Conservation (phyloP, 257 asterid genomes). For the Solanum gandarillasii region DNA sequence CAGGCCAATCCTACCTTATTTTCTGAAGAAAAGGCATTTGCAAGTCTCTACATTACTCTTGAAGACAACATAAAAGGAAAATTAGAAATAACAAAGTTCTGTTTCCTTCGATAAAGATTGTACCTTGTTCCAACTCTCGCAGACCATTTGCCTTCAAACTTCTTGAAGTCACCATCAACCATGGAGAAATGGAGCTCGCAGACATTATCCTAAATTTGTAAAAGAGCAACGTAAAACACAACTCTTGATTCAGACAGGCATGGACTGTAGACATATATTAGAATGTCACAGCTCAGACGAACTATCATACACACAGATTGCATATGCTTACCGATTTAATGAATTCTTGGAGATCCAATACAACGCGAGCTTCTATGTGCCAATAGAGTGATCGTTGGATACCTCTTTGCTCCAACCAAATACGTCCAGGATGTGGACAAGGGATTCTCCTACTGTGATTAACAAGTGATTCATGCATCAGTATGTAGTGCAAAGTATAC, state of each 20-base stretch:
- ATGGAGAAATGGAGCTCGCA: slow-evolving; percentile 77
- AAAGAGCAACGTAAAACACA: background rate
- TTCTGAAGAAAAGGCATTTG: background rate
- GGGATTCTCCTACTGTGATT: slow-evolving; percentile 65
- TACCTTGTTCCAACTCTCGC: slow-evolving; percentile 67
- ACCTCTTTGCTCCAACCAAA: slow-evolving; percentile 99
- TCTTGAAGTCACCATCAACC: slow-evolving; percentile 98
- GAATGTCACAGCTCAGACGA: too few species aligned
- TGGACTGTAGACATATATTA: background rate
- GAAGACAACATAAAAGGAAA: background rate
- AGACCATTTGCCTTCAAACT: slow-evolving; percentile 93
- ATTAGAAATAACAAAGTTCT: background rate
- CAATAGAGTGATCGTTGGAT: slow-evolving; percentile 86
- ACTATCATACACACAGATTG: background rate
- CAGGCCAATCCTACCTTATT: background rate
- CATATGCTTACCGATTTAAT: slow-evolving; percentile 45
- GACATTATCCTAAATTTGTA: slow-evolving; percentile 38
- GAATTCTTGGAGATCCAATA: slow-evolving; percentile 85
- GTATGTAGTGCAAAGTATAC: background rate
- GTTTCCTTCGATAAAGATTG: background rate
- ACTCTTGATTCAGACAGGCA: background rate
- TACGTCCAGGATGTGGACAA: slow-evolving; percentile 83
- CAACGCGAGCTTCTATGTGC: slow-evolving; percentile 96
- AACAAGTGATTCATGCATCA: background rate
- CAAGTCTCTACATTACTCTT: background rate